Evolutionary conservation across 164 flowering plant species (phyloP).

Genomic region (Vitis amurensis): DNA sequence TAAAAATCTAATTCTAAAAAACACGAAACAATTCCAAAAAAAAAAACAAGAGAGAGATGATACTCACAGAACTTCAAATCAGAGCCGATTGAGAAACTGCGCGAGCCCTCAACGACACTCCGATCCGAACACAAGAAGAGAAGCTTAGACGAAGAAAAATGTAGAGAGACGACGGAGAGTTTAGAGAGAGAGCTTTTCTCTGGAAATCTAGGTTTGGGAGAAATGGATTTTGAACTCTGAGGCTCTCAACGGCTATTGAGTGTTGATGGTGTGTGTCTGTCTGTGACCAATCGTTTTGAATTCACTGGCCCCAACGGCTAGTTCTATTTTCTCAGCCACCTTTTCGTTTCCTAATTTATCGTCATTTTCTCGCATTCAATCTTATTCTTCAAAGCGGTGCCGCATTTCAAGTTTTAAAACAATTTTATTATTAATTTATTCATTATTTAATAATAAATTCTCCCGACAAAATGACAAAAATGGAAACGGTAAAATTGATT

Average conservation of each 20-base stretch:
- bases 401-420: conserved; percentile 10
- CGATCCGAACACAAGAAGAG: not conserved
- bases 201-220: not conserved
- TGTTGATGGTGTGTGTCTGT: conserved; percentile 1
- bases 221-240: conserved; percentile 7
- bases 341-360: not conserved
- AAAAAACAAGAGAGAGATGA: not conserved
- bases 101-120: not conserved
- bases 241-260: not conserved
- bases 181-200: conserved; percentile 3
- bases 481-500: conserved; percentile 1
- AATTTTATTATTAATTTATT: conserved; percentile 6
- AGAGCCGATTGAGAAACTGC: not conserved
- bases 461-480: conserved; percentile 10
- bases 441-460: not conserved
- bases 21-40: not conserved
- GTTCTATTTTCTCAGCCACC: conserved; percentile 12
- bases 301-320: conserved; percentile 30
- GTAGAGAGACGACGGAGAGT: not conserved
- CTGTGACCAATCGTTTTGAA: not conserved
- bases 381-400: conserved; percentile 5
- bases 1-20: not conserved
- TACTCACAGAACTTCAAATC: not conserved
- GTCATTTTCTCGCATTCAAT: not conserved
- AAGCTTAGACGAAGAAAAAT: not conserved